Evolutionary conservation across 2,329 filamentous ascomycete species (phyloP), one percentile per base, ranked within the genome.

Genomic region (Claviceps citrina): DNA sequence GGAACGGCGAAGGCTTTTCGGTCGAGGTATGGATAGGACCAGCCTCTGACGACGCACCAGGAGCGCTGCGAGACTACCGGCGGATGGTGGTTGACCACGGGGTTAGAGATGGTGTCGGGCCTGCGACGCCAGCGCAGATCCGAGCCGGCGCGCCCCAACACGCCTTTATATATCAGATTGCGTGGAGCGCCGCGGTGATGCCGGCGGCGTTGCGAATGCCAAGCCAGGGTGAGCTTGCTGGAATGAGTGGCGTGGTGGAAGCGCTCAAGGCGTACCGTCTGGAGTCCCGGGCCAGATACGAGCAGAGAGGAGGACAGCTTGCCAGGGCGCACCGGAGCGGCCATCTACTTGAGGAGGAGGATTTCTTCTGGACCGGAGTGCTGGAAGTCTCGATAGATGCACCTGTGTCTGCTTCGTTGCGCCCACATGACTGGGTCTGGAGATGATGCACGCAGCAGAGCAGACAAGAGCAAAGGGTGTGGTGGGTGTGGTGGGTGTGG

Each of bases 161-260:
- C 0, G 55, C 59, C 1, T 64, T 62, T 40, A 52, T 76, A 30
- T 75, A 67, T 46, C 58, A 65, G 22, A 62, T 59, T 1, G 71
- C 71, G 0, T 76, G 72, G 72, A 62, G 65, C 43, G 60, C 71
- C 39, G 47, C 72, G 12, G 43, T 71, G 3, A 54, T 63, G 44
- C 63, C 65, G 7, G 38, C 32, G 0, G 43, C 45, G 12, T 44
- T 62, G 22, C 41, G 39, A 3, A 32, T 46, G 18, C 65, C 64
- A 0, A 44, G 49, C 4, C 42, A 38, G 24, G 41, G 31, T 7
- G 54, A 61, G 6, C 43, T 67, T 13, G 40, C 47, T 25, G 49
- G 43, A n/a, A 67, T 68, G 65, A 48, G 44, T 28, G 64, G 69
- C 44, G 66, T 70, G 2, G 44, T 68, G 2, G 51, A 44, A 7